A percentile compares a stretch with the other conserved stretches of the same genome.
phyloP scores from a whole-genome alignment of 495 filamentous ascomycete genomes.

The Talaromyces proteolyticus region DNA sequence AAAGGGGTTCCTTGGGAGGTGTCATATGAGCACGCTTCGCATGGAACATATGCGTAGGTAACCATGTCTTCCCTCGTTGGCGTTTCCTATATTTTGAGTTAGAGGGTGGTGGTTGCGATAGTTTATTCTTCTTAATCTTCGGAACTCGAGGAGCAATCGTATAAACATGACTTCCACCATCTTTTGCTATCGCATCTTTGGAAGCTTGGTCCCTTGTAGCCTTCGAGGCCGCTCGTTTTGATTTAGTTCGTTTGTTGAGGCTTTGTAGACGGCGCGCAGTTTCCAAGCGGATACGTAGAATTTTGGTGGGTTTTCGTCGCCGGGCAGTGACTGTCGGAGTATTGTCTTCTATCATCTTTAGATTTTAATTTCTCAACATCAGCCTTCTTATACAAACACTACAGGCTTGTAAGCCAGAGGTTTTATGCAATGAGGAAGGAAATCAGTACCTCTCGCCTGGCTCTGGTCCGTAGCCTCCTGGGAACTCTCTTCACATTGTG shows the following conservation, averaged over 20 bases:
- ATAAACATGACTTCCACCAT: constrained; percentile 26
- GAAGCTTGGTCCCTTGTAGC: constrained; percentile 24
- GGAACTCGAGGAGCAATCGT: constrained; percentile 48
- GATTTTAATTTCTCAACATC: neutral
- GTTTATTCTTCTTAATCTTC: constrained; percentile 63
- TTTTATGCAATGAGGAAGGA: neutral
- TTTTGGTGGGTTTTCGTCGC: constrained; percentile 62
- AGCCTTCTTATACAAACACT: too few relatives aligned
- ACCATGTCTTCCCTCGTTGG: constrained; percentile 84
- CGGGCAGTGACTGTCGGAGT: constrained; percentile 75
- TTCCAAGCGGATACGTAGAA: constrained; percentile 73
- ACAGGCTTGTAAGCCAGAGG: neutral
- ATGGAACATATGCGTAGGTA: constrained; percentile 92
- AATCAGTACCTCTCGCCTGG: constrained; percentile 57
- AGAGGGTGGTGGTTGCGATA: constrained; percentile 60
- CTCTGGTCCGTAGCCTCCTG: constrained; percentile 62
- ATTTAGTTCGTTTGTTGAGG: constrained; percentile 53
- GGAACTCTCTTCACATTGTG: constrained; percentile 95
- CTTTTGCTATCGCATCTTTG: constrained; percentile 22
- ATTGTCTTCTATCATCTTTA: constrained; percentile 79
- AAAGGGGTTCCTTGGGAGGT: constrained; percentile 67
- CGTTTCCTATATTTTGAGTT: constrained; percentile 76
- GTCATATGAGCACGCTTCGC: constrained; percentile 89
- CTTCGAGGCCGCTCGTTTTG: constrained; percentile 31
- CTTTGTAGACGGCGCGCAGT: constrained; percentile 67